phyloP scores from a whole-genome alignment of 768 basidiomycete species.

The Paxillus ammoniavirescens region DNA sequence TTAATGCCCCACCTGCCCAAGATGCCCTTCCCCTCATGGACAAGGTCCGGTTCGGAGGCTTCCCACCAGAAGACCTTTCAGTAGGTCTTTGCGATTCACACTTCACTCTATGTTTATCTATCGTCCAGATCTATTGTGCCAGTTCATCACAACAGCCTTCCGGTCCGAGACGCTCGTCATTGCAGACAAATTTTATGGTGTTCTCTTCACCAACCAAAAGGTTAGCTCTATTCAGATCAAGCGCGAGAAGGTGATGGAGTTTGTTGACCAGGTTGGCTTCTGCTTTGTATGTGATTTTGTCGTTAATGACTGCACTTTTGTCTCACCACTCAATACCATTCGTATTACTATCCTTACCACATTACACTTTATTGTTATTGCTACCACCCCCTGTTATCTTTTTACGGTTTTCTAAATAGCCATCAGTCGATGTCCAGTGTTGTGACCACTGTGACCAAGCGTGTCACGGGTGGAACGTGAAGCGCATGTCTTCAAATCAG shows the following conservation, averaged over 20 bases:
- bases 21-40: constrained; percentile 80
- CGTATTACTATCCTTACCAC: no score
- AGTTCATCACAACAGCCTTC: constrained; percentile 99
- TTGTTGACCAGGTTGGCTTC: constrained; percentile 67
- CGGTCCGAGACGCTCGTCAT: constrained; percentile 94
- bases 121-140: constrained; percentile 27
- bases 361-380: no score
- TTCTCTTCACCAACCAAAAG: constrained; percentile 94
- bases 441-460: neutral
- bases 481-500: neutral
- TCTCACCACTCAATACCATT: no score
- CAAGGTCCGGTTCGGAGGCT: constrained; percentile 73
- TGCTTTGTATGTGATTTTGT: no score
- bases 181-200: constrained; percentile 96
- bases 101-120: neutral
- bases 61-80: constrained; percentile 81
- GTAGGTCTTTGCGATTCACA: constrained; percentile 86
- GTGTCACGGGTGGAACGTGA: neutral
- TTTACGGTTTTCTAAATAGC: no score
- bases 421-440: no score
- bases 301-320: no score
- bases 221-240: constrained; percentile 90
- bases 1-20: constrained; percentile 58
- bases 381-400: no score
- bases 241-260: constrained; percentile 88